These are phyloP conservation scores for Boletus sp. DNA, from an alignment of 768 basidiomycete genomes.

Conservation along the genomic window DNA sequence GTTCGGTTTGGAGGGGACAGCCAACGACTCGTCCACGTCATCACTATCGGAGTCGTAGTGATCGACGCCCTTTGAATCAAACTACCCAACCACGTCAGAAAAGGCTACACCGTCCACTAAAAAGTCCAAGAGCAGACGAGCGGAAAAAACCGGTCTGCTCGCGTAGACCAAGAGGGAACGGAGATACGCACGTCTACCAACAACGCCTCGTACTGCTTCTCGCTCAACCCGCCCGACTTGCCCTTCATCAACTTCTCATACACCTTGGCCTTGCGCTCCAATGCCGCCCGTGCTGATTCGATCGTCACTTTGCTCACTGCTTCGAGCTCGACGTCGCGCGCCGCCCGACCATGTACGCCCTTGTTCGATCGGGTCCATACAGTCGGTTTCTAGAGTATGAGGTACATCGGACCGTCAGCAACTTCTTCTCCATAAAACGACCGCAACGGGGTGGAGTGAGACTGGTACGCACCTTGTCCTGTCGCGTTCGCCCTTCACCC, in stretches of 20 bases:
- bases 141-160: not conserved
- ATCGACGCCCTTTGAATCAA: constrained; percentile 57
- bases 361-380: constrained; percentile 77
- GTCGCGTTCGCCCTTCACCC: constrained; percentile 57
- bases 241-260: constrained; percentile 80
- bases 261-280: constrained; percentile 77
- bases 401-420: not conserved
- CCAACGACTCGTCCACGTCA: constrained; percentile 76
- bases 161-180: not conserved
- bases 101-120: not conserved
- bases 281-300: constrained; percentile 65
- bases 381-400: constrained; percentile 59
- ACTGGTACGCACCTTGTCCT: constrained; percentile 58
- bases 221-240: constrained; percentile 73
- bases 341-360: constrained; percentile 62
- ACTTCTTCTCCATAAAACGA: not conserved
- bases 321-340: constrained; percentile 70
- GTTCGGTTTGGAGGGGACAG: constrained; percentile 47
- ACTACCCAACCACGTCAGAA: constrained; percentile 40
- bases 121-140: not conserved
- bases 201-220: constrained; percentile 68
- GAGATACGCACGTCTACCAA: constrained; percentile 68
- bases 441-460: too few relatives aligned
- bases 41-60: constrained; percentile 68
- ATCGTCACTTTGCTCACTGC: constrained; percentile 65